Evolutionary conservation across 2,329 filamentous ascomycete species (phyloP).

Genomic region (Sporothrix globosa): DNA sequence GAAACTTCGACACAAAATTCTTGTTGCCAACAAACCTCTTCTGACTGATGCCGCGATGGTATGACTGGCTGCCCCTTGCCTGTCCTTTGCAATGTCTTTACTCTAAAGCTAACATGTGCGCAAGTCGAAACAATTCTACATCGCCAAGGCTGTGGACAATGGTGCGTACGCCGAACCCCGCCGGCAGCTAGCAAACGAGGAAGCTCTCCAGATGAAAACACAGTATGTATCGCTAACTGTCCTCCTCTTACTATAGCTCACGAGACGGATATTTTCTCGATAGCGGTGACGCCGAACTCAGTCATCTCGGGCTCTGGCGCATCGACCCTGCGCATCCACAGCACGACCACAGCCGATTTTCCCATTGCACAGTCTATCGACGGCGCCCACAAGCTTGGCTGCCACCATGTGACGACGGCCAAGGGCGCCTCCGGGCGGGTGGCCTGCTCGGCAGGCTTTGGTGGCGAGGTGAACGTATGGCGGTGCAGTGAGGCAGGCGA

Average conservation of each 20-base stretch:
- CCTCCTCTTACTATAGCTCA: conserved; percentile 63
- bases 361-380: conserved; percentile 78
- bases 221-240: neutral
- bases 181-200: conserved; percentile 34
- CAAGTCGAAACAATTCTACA: conserved; percentile 98
- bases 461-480: conserved; percentile 88
- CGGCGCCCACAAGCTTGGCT: conserved; percentile 82
- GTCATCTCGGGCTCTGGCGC: conserved; percentile 85
- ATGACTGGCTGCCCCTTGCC: neutral
- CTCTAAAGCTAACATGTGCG: conserved; percentile 13
- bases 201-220: neutral
- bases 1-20: neutral
- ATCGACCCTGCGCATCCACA: conserved; percentile 79
- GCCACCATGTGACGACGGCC: conserved; percentile 80
- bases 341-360: conserved; percentile 70
- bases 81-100: neutral
- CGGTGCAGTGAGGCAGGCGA: conserved; percentile 59
- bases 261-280: conserved; percentile 78
- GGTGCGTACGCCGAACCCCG: conserved; percentile 53
- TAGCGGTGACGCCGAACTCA: conserved; percentile 73
- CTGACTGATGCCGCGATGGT: conserved; percentile 18
- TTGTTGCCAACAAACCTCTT: neutral
- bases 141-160: conserved; percentile 85
- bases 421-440: conserved; percentile 64
- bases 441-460: conserved; percentile 85